Percentiles rank a stretch among this genome's conserved stretches.
These are phyloP conservation scores for Lipomyces chichibuensis DNA, from an alignment of 805 yeast species.

Conservation along the genomic window DNA sequence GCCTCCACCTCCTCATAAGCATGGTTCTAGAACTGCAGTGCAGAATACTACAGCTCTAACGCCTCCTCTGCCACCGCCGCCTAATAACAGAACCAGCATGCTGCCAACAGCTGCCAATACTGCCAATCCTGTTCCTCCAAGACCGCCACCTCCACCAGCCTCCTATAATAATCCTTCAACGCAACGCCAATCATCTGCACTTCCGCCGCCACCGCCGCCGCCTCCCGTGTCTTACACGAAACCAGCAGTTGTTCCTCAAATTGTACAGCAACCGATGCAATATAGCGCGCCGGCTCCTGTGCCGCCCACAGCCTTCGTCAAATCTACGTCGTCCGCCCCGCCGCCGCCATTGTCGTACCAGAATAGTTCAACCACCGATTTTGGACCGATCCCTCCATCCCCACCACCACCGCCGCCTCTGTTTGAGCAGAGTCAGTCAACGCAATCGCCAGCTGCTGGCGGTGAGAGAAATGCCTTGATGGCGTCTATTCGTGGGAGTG, in stretches of 20 bases:
- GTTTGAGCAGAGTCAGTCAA: slow-evolving; percentile 33
- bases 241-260: neutral
- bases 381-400: neutral
- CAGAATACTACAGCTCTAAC: slow-evolving; percentile 1
- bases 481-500: slow-evolving; percentile 82
- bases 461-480: slow-evolving; percentile 77
- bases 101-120: neutral
- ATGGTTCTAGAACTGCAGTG: slow-evolving; percentile 17
- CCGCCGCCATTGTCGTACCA: slow-evolving; percentile 21
- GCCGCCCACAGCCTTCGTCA: slow-evolving; percentile 6
- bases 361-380: neutral
- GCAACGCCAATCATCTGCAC: slow-evolving; percentile 16
- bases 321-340: slow-evolving; percentile 46
- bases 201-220: slow-evolving; percentile 28
- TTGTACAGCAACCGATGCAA: neutral
- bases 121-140: slow-evolving; percentile 11
- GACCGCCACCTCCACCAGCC: slow-evolving; percentile 27
- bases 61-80: slow-evolving; percentile 24
- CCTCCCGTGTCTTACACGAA: slow-evolving; percentile 6
- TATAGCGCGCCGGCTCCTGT: slow-evolving; percentile 6
- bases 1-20: slow-evolving; percentile 34
- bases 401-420: slow-evolving; percentile 37
- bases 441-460: slow-evolving; percentile 41
- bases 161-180: slow-evolving; percentile 2
- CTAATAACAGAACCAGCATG: neutral